Percentiles rank a stretch among this genome's conserved stretches.
phyloP scores from a whole-genome alignment of 305 asterid genomes.

The Fraxinus nigra region DNA sequence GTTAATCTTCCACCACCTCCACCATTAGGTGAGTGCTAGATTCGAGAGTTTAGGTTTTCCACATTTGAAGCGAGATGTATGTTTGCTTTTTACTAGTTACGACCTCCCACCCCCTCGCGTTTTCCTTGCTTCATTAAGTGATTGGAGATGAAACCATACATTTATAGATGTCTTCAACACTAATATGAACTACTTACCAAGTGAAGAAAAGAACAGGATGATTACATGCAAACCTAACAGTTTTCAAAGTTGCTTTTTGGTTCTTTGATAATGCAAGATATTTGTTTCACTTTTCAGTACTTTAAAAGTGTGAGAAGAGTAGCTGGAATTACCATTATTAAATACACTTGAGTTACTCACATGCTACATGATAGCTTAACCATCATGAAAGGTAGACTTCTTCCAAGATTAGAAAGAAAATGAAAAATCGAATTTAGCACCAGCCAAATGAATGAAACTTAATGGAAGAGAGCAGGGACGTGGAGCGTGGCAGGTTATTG shows the following conservation, averaged over 20 bases:
- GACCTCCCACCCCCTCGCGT: background rate
- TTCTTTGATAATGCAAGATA: background rate
- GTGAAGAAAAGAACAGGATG: background rate
- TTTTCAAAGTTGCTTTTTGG: background rate
- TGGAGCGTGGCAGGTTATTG: background rate
- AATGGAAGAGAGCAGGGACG: background rate
- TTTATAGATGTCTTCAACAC: background rate
- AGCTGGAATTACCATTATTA: background rate
- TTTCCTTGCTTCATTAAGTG: background rate
- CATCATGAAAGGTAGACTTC: background rate
- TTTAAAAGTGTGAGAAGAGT: background rate
- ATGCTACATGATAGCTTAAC: background rate
- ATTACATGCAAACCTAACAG: background rate
- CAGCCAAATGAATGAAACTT: background rate
- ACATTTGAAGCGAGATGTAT: background rate
- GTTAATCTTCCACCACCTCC: conserved; percentile 54
- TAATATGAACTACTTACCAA: background rate
- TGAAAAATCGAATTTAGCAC: background rate
- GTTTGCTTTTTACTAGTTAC: background rate
- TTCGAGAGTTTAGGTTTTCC: background rate
- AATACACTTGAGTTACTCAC: background rate
- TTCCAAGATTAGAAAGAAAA: background rate
- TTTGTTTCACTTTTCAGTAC: background rate
- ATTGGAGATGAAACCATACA: background rate
- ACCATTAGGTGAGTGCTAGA: conserved; percentile 42